Conservation (phyloP, 257 asterid genomes). For the Henckelia pumila region DNA sequence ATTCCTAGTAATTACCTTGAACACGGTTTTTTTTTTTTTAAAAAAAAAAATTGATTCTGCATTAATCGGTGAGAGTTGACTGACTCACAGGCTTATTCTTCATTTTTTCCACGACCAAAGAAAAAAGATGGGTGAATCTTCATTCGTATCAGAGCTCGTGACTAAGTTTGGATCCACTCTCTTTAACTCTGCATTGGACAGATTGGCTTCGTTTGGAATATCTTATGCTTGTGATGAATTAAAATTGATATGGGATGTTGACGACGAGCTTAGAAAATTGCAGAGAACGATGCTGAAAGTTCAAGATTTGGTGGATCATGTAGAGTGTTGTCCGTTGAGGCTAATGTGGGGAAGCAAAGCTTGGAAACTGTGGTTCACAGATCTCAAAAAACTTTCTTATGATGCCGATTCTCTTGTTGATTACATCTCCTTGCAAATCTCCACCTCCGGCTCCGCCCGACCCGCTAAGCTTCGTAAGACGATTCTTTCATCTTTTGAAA, state of each 20-base stretch:
- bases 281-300: constrained; percentile 28
- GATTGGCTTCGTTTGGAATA: too few species aligned
- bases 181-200: too few species aligned
- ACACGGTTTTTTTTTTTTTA: too few species aligned
- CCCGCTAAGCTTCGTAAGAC: constrained; percentile 14
- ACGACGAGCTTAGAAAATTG: constrained; percentile 31
- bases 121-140: too few species aligned
- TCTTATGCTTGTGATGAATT: constrained; percentile 6
- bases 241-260: constrained; percentile 23
- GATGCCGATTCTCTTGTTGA: constrained; percentile 22
- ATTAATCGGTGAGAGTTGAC: too few species aligned
- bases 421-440: constrained; percentile 9
- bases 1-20: too few species aligned
- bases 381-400: constrained; percentile 11
- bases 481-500: constrained; percentile 16
- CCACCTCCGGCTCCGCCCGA: background rate
- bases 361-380: constrained; percentile 18
- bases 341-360: constrained; percentile 3
- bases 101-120: too few species aligned
- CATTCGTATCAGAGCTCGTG: too few species aligned
- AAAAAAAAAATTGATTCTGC: too few species aligned
- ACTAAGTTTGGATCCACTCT: too few species aligned
- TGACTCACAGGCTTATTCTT: too few species aligned
- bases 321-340: constrained; percentile 11
- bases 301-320: constrained; percentile 26